Percentiles rank a stretch among this genome's conserved stretches.
Evolutionary conservation across 805 yeast genomes (phyloP).

Genomic region (Sporopachydermia lactativora): DNA sequence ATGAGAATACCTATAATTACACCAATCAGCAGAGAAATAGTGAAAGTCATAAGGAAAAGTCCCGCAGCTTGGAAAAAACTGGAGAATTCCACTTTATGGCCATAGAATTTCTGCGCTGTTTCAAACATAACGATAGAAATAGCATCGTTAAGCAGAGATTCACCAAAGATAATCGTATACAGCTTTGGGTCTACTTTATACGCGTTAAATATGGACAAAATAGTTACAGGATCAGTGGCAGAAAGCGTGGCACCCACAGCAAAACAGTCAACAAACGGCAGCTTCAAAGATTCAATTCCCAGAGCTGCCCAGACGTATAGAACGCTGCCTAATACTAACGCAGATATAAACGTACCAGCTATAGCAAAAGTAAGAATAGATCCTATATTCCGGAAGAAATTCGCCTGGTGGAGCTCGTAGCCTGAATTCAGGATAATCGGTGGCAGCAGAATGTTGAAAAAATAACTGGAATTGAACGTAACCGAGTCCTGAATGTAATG

Average conservation of each 20-base stretch:
- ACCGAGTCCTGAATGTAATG: conserved; percentile 96
- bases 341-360: conserved; percentile 90
- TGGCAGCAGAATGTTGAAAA: conserved; percentile 86
- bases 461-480: conserved; percentile 85
- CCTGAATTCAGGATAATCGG: conserved; percentile 96
- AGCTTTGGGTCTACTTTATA: conserved; percentile 96
- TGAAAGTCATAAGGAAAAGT: conserved; percentile 82
- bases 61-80: conserved; percentile 91
- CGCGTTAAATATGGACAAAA: conserved; percentile 89
- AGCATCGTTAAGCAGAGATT: conserved; percentile 89
- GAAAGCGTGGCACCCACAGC: conserved; percentile 96
- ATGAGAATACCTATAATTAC: conserved; percentile 76
- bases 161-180: conserved; percentile 95
- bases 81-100: conserved; percentile 58
- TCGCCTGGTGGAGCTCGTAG: conserved; percentile 89
- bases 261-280: conserved; percentile 93
- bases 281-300: conserved; percentile 76
- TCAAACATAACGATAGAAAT: conserved; percentile 98
- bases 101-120: conserved; percentile 93
- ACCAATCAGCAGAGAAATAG: conserved; percentile 83
- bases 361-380: conserved; percentile 89
- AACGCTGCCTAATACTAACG: conserved; percentile 81
- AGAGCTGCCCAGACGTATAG: conserved; percentile 80
- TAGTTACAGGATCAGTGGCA: conserved; percentile 98
- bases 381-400: conserved; percentile 85